These are phyloP conservation scores for Talaromyces proteolyticus DNA, from an alignment of 495 filamentous ascomycete species.

Conservation along the genomic window DNA sequence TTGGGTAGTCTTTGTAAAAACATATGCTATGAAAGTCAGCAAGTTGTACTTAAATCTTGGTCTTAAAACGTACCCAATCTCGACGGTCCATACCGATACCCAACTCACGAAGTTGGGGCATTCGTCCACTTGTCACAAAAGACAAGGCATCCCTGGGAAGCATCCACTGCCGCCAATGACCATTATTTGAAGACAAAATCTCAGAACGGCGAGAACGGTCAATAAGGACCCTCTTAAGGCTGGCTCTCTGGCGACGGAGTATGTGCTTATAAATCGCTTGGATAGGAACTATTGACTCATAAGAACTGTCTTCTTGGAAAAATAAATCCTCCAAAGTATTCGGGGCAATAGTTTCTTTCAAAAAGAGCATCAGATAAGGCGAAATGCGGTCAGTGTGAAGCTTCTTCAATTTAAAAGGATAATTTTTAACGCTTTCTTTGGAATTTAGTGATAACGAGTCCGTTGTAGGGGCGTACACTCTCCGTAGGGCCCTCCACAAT, in stretches of 20 bases:
- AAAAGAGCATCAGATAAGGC: constrained; percentile 67
- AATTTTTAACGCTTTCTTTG: constrained; percentile 36
- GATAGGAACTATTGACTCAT: constrained; percentile 55
- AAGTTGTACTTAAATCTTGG: constrained; percentile 17
- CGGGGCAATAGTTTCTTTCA: constrained; percentile 79
- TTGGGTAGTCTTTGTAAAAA: constrained; percentile 80
- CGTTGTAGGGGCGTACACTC: constrained; percentile 59
- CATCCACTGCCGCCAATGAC: constrained; percentile 69
- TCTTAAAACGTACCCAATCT: constrained; percentile 67
- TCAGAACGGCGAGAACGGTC: constrained; percentile 57
- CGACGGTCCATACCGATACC: constrained; percentile 72
- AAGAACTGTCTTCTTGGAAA: constrained; percentile 64
- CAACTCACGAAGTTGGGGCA: constrained; percentile 70
- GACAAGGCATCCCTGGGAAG: constrained; percentile 65
- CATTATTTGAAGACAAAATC: constrained; percentile 9
- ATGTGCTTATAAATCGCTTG: constrained; percentile 71
- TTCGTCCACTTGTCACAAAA: constrained; percentile 78
- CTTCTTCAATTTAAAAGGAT: constrained; percentile 67
- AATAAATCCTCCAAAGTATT: constrained; percentile 82
- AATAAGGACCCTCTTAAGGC: constrained; percentile 71
- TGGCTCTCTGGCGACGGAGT: constrained; percentile 64
- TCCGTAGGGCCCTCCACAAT: constrained; percentile 75
- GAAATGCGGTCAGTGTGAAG: constrained; percentile 84
- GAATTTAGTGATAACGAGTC: constrained; percentile 9
- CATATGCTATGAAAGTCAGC: constrained; percentile 55